A percentile compares a stretch with the other conserved stretches of the same genome.
phyloP scores from a whole-genome alignment of 495 filamentous ascomycete species.

The Hypoxylon crocopeplum region DNA sequence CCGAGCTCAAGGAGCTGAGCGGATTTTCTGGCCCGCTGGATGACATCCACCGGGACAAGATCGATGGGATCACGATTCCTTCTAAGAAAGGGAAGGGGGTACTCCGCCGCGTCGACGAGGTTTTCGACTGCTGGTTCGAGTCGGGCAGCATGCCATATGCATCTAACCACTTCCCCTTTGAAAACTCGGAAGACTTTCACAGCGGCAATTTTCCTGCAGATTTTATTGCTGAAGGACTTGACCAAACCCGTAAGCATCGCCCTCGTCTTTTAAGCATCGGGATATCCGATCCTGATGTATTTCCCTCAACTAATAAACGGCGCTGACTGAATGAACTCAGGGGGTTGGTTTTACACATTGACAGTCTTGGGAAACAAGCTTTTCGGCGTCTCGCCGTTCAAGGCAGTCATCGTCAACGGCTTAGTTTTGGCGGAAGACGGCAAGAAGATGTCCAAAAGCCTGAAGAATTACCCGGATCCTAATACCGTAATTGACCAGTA shows the following conservation, averaged over 20 bases:
- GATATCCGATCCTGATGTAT: too few species aligned
- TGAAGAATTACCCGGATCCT: slow-evolving; percentile 98
- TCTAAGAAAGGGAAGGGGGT: slow-evolving; percentile 87
- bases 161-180: slow-evolving; percentile 92
- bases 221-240: slow-evolving; percentile 96
- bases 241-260: slow-evolving; percentile 62
- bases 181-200: slow-evolving; percentile 81
- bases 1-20: slow-evolving; percentile 85
- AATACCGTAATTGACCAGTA: slow-evolving; percentile 82
- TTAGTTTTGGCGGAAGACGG: slow-evolving; percentile 96
- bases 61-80: slow-evolving; percentile 96
- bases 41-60: slow-evolving; percentile 94
- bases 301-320: too few species aligned
- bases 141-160: slow-evolving; percentile 98
- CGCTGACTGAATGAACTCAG: slow-evolving; percentile 15
- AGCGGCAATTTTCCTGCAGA: slow-evolving; percentile 87
- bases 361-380: slow-evolving; percentile 90
- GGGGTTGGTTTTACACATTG: slow-evolving; percentile 98
- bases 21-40: slow-evolving; percentile 83
- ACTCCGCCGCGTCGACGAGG: slow-evolving; percentile 82
- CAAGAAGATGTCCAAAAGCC: slow-evolving; percentile 98
- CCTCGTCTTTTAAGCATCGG: background rate
- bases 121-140: slow-evolving; percentile 96
- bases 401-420: slow-evolving; percentile 96
- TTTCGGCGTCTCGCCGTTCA: slow-evolving; percentile 87